Base-by-base conservation (phyloP, 2,329 filamentous ascomycete species). In the Aureobasidium sp. region DNA sequence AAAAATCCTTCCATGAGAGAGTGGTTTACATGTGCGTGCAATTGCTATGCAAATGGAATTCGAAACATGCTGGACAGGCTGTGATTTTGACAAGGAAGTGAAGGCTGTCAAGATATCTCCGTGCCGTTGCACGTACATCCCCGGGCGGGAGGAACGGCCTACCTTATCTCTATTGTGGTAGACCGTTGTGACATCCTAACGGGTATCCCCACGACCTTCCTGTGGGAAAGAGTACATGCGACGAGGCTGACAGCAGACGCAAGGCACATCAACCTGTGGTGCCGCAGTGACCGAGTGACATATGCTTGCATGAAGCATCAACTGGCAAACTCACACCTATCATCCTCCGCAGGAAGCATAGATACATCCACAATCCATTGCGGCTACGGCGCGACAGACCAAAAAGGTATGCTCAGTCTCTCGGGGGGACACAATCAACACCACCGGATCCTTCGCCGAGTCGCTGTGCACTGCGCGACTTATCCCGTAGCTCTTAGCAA, bases 161-260 rank as follows among this genome's bases (percentile, higher is more conserved):
- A 50, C 47, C 47, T 50, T 50, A 40, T 50, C 34, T 30, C 5
- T 30, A 11, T 11, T 21, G 45, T 41, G 48, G 48, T 40, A 51
- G 27, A 4, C 45, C 45, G 45, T 49, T 49, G 21, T 11, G n/a
- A 12, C 21, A 24, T 25, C 32, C 14, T 6, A 50, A 40, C 35
- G 47, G 47, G 14, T 27, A 50, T 50, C 25, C 47, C 35, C 35
- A 50, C 30, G 47, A 50, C 47, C 34, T 6, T 14, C 27, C 19
- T 37, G 10, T 37, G 32, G 44, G 19, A 24, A 11, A 35, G n/a
- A 5, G 32, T 6, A 24, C 32, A 37, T 21, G 44, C 19, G 22
- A 37, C 27, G 47, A 50, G 35, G 47, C 47, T 50, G 35, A 39
- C 47, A 39, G 11, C 2, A 24, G 35, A 50, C 47, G 45, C 34